Evolutionary conservation across 768 basidiomycete species (phyloP).

Genomic region (Russula virescens): DNA sequence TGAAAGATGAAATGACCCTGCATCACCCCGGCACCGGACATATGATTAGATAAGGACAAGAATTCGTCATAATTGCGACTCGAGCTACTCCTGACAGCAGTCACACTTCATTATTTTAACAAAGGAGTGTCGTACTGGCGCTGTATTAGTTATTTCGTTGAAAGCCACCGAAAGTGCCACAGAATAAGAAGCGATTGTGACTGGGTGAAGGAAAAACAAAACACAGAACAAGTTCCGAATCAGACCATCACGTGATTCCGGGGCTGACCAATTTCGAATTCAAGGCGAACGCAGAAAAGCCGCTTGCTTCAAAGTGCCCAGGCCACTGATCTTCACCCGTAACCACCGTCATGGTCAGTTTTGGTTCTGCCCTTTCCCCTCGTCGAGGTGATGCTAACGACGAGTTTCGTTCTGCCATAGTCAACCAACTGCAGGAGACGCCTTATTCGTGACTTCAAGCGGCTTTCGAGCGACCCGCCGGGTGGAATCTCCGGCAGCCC

Average conservation of each 20-base stretch:
- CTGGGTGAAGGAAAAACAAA: too few species aligned
- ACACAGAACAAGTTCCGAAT: not conserved
- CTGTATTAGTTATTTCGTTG: too few species aligned
- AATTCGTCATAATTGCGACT: too few species aligned
- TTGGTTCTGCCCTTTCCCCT: not conserved
- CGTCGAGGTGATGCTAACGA: not conserved
- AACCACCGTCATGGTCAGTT: conserved; percentile 23
- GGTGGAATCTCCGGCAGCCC: conserved; percentile 96
- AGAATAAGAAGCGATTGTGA: not conserved
- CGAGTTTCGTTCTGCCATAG: conserved; percentile 35
- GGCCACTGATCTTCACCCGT: not conserved
- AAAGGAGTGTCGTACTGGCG: too few species aligned
- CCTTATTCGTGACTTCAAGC: conserved; percentile 97
- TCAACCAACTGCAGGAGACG: conserved; percentile 92
- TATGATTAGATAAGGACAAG: too few species aligned
- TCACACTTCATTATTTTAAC: too few species aligned
- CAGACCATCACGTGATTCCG: not conserved
- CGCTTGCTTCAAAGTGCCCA: conserved; percentile 3
- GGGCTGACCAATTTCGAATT: conserved; percentile 15
- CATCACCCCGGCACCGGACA: too few species aligned
- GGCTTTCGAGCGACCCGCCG: conserved; percentile 90
- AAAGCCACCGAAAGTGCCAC: not conserved
- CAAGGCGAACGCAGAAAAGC: conserved; percentile 7
- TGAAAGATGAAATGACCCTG: too few species aligned
- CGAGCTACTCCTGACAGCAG: too few species aligned